A percentile compares a stretch with the other conserved stretches of the same genome.
phyloP scores from a whole-genome alignment of 169 alveolate genomes.

The Plasmodium fragile region DNA sequence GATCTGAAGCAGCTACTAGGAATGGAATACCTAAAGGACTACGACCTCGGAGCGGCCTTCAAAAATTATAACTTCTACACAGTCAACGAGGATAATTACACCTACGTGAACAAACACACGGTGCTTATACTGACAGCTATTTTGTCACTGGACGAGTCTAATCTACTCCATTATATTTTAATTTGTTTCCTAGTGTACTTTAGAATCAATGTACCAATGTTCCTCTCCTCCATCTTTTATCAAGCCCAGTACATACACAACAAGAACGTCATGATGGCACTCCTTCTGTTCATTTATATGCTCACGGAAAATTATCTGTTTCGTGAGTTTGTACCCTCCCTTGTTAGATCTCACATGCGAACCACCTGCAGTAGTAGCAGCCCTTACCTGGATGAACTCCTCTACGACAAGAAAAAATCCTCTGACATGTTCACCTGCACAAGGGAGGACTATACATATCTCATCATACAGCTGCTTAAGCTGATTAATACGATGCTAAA shows the following conservation, averaged over 20 bases:
- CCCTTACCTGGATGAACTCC: not conserved
- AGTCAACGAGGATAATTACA: constrained; percentile 50
- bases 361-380: not conserved
- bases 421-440: constrained; percentile 21
- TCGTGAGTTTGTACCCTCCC: not conserved
- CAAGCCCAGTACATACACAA: constrained; percentile 66
- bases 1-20: constrained; percentile 25
- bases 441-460: constrained; percentile 4
- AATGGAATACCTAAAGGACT: constrained; percentile 29
- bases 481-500: constrained; percentile 51
- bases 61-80: constrained; percentile 35
- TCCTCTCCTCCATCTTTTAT: constrained; percentile 15
- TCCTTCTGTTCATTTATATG: constrained; percentile 20
- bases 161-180: constrained; percentile 36
- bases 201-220: constrained; percentile 18
- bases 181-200: constrained; percentile 45
- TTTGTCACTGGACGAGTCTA: constrained; percentile 28
- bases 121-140: constrained; percentile 31
- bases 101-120: constrained; percentile 36
- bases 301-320: constrained; percentile 55
- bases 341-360: constrained; percentile 22
- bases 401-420: constrained; percentile 26
- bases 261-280: constrained; percentile 19
- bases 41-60: constrained; percentile 7
- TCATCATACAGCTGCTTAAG: constrained; percentile 45